Evolutionary conservation across 176 grass and related monocot genomes (phyloP).

Genomic region (Oryza australiensis): DNA sequence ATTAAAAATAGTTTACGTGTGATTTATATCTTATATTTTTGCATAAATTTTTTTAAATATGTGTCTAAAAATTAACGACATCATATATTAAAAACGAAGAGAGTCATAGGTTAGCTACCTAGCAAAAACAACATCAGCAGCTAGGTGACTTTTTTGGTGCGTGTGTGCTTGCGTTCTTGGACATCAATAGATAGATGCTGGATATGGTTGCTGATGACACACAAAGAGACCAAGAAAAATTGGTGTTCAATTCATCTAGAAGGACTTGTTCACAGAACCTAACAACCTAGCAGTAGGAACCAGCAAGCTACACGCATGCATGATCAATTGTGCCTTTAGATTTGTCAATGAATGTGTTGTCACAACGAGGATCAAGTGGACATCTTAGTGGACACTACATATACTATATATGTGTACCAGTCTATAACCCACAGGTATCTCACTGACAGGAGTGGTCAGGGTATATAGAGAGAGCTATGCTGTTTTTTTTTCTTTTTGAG

Average conservation of each 20-base stretch:
- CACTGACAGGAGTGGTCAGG: background rate
- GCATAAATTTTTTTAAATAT: too few relatives aligned
- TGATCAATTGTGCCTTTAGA: background rate
- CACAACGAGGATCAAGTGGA: background rate
- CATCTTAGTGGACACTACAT: background rate
- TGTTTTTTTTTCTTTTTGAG: background rate
- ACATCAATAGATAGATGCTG: background rate
- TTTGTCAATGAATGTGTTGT: background rate
- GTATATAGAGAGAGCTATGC: background rate
- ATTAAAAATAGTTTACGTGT: too few relatives aligned
- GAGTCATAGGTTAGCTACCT: background rate
- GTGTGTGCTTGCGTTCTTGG: background rate
- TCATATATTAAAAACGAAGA: too few relatives aligned
- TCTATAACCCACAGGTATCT: background rate
- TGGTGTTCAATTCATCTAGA: slow-evolving; percentile 12
- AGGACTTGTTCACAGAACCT: background rate
- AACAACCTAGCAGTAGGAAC: slow-evolving; percentile 9
- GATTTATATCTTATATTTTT: too few relatives aligned
- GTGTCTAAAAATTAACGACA: too few relatives aligned
- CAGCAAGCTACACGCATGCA: background rate
- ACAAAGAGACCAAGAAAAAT: background rate
- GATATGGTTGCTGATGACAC: slow-evolving; percentile 12
- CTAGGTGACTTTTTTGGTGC: background rate
- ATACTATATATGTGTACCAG: background rate
- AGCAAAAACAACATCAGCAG: background rate